These are phyloP conservation scores for Spirogloea muscicola DNA, from an alignment of 139 green algal species.

Conservation along the genomic window DNA sequence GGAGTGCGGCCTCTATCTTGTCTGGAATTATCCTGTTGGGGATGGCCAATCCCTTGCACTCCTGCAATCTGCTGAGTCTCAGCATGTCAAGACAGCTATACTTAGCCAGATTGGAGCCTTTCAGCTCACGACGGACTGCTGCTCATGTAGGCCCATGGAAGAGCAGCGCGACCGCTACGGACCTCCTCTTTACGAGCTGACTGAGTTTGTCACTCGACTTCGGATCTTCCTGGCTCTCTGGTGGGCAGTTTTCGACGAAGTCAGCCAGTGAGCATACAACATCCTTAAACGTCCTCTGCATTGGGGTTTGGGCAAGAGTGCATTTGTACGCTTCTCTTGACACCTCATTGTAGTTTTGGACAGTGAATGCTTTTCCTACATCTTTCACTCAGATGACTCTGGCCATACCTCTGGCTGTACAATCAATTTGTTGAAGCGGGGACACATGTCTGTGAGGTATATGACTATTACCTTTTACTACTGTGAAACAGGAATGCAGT, in stretches of 20 bases:
- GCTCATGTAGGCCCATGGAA: constrained; percentile 43
- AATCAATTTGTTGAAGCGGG: too few relatives aligned
- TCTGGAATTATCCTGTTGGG: too few relatives aligned
- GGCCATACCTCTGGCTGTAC: too few relatives aligned
- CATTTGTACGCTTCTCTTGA: background rate
- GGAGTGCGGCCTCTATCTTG: too few relatives aligned
- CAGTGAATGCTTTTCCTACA: background rate
- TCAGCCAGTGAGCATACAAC: background rate
- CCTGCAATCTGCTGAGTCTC: too few relatives aligned
- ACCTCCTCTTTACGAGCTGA: constrained; percentile 49
- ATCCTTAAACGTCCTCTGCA: background rate
- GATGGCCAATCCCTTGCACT: too few relatives aligned
- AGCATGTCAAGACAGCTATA: background rate
- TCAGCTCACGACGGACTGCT: background rate
- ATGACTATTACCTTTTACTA: too few relatives aligned
- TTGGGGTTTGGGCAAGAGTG: background rate
- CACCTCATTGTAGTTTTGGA: background rate
- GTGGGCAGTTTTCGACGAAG: constrained; percentile 29
- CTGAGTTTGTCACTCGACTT: constrained; percentile 32
- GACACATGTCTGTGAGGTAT: too few relatives aligned
- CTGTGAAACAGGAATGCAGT: constrained; percentile 6
- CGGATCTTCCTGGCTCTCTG: constrained; percentile 37
- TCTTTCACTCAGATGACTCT: background rate
- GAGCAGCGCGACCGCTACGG: constrained; percentile 50
- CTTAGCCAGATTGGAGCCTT: background rate